phyloP scores from a whole-genome alignment of 768 basidiomycete genomes.

The Termitomyces sp. region DNA sequence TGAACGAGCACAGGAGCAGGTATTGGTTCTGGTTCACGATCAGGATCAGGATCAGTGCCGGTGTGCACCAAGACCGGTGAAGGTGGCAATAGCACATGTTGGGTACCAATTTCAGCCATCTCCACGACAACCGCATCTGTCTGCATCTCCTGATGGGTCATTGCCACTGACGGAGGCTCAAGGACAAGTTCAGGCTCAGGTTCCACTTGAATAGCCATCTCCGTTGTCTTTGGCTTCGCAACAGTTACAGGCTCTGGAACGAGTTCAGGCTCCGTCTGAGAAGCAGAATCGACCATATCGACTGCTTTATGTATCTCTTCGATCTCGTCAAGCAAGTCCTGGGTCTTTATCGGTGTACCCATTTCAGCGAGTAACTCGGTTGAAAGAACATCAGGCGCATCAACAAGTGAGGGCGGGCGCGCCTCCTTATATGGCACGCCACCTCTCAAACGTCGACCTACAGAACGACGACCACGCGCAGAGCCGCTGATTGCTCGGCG shows the following conservation, averaged over 20 bases:
- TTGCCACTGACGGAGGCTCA: slow-evolving; percentile 15
- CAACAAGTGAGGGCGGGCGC: slow-evolving; percentile 66
- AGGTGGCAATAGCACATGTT: slow-evolving; percentile 31
- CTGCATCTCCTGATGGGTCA: slow-evolving; percentile 38
- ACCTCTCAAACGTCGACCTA: slow-evolving; percentile 53
- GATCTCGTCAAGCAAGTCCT: slow-evolving; percentile 31
- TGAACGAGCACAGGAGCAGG: slow-evolving; percentile 19
- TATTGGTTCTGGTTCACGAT: slow-evolving; percentile 21
- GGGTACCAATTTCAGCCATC: slow-evolving; percentile 45
- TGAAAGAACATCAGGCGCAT: slow-evolving; percentile 67
- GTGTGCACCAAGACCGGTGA: slow-evolving; percentile 26
- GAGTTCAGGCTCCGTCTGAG: slow-evolving; percentile 55
- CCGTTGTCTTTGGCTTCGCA: slow-evolving; percentile 26
- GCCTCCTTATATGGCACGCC: slow-evolving; percentile 68
- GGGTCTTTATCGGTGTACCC: slow-evolving; percentile 37
- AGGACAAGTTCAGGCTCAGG: slow-evolving; percentile 21
- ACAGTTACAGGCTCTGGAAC: slow-evolving; percentile 20
- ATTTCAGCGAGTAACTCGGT: slow-evolving; percentile 51
- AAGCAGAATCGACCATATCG: slow-evolving; percentile 57
- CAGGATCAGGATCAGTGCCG: slow-evolving; percentile 32
- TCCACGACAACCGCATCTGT: slow-evolving; percentile 34
- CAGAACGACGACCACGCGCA: slow-evolving; percentile 38
- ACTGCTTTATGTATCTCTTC: slow-evolving; percentile 32
- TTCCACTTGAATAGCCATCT: slow-evolving; percentile 38
- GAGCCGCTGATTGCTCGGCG: slow-evolving; percentile 52